phyloP scores from a whole-genome alignment of 495 filamentous ascomycete species.

The Physcia stellaris region DNA sequence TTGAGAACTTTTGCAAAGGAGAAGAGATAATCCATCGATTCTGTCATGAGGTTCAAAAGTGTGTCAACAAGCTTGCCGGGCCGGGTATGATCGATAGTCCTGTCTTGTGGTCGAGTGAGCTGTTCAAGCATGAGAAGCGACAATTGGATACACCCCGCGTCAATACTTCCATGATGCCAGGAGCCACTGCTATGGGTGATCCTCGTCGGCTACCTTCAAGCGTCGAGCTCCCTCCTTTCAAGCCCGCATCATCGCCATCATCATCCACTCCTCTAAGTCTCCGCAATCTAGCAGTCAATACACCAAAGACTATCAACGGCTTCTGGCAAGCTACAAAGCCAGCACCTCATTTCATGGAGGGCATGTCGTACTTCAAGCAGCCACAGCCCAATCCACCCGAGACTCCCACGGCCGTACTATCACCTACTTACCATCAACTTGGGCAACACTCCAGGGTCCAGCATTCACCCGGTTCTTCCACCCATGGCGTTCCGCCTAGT shows the following conservation, averaged over 20 bases:
- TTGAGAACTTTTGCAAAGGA: slow-evolving; percentile 91
- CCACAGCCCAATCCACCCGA: neutral
- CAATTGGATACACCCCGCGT: slow-evolving; percentile 57
- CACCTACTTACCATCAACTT: neutral
- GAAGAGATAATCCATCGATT: slow-evolving; percentile 94
- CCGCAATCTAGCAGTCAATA: neutral
- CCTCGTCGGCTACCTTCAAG: neutral
- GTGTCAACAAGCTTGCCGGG: slow-evolving; percentile 74
- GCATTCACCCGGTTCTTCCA: neutral
- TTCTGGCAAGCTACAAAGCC: neutral
- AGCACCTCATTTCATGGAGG: neutral
- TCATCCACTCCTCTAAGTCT: neutral
- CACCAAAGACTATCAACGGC: neutral
- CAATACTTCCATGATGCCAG: slow-evolving; percentile 14
- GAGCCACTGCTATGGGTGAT: neutral
- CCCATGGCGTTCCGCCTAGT: neutral
- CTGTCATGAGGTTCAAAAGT: slow-evolving; percentile 78
- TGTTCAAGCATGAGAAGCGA: slow-evolving; percentile 68
- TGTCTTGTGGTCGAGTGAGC: slow-evolving; percentile 82
- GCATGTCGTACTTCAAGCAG: neutral
- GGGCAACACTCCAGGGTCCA: neutral
- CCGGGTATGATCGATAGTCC: slow-evolving; percentile 77
- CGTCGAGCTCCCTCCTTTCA: neutral
- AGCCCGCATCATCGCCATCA: neutral
- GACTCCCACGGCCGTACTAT: neutral